Evolutionary conservation across 768 basidiomycete species (phyloP).

Genomic region (Russula sp.): DNA sequence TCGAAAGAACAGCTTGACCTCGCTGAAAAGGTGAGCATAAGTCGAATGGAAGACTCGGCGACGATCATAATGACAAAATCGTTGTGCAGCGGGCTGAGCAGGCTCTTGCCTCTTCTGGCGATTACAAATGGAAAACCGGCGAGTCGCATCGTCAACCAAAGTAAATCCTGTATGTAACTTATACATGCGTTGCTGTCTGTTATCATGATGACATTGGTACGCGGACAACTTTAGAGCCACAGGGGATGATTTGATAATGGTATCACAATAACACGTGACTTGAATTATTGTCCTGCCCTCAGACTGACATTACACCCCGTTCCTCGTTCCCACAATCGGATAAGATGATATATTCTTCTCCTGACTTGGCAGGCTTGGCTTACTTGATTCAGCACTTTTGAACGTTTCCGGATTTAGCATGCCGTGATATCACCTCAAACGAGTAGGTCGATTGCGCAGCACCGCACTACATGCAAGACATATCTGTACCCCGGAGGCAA

Average conservation of each 20-base stretch:
- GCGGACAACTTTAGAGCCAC: too few species aligned
- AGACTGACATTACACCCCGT: too few species aligned
- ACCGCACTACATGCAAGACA: not conserved
- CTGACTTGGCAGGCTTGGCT: not conserved
- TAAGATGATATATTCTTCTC: not conserved
- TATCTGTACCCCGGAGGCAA: too few species aligned
- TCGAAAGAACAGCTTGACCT: constrained; percentile 36
- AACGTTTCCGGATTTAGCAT: too few species aligned
- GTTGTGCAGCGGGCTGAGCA: not conserved
- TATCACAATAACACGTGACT: too few species aligned
- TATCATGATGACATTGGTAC: not conserved
- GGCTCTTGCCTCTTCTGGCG: not conserved
- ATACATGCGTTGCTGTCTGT: not conserved
- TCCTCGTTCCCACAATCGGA: not conserved
- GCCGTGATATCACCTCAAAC: not conserved
- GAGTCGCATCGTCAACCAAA: not conserved
- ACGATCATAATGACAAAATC: not conserved
- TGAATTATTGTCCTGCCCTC: too few species aligned
- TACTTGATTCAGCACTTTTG: not conserved
- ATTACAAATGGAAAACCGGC: not conserved
- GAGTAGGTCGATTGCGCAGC: not conserved
- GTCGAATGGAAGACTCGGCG: not conserved
- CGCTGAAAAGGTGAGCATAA: constrained; percentile 35
- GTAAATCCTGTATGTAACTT: not conserved
- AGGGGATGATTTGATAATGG: not conserved